Conservation (phyloP, 2,329 filamentous ascomycete species). For the Cyanodermella asteris region DNA sequence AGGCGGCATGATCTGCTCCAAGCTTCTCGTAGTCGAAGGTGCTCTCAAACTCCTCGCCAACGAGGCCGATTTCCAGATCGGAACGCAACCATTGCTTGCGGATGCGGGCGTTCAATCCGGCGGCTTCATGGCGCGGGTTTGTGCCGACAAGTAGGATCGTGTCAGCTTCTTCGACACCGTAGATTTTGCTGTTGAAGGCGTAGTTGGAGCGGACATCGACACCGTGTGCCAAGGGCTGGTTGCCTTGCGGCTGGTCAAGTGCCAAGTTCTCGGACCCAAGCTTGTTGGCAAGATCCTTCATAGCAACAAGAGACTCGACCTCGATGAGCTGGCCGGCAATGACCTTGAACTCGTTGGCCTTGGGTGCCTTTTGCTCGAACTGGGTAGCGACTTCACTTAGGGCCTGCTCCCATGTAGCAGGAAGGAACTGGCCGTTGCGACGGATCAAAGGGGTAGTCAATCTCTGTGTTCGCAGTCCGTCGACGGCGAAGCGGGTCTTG, state of each 20-base stretch:
- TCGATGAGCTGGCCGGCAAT: constrained; percentile 82
- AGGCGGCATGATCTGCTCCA: constrained; percentile 51
- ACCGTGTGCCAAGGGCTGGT: constrained; percentile 70
- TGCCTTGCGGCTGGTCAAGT: constrained; percentile 71
- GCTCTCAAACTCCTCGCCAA: constrained; percentile 78
- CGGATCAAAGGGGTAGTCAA: constrained; percentile 82
- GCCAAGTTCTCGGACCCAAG: constrained; percentile 91
- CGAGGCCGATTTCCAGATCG: constrained; percentile 74
- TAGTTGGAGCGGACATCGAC: constrained; percentile 88
- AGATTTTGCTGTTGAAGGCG: constrained; percentile 88
- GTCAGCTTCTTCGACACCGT: constrained; percentile 84
- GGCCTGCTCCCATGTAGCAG: constrained; percentile 88
- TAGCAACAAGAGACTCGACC: constrained; percentile 79
- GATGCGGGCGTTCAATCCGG: constrained; percentile 87
- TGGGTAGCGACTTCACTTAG: constrained; percentile 68
- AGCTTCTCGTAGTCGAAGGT: constrained; percentile 93
- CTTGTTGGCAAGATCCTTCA: constrained; percentile 94
- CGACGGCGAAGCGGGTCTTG: constrained; percentile 89
- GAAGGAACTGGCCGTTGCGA: constrained; percentile 73
- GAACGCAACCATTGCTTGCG: constrained; percentile 95
- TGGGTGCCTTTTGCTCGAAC: constrained; percentile 56
- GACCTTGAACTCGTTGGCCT: constrained; percentile 88
- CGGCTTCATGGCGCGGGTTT: constrained; percentile 87
- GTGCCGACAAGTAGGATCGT: constrained; percentile 79
- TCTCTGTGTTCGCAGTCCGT: constrained; percentile 88